Evolutionary conservation across 2,329 filamentous ascomycete species (phyloP).

Genomic region (Neonectria coccinea): DNA sequence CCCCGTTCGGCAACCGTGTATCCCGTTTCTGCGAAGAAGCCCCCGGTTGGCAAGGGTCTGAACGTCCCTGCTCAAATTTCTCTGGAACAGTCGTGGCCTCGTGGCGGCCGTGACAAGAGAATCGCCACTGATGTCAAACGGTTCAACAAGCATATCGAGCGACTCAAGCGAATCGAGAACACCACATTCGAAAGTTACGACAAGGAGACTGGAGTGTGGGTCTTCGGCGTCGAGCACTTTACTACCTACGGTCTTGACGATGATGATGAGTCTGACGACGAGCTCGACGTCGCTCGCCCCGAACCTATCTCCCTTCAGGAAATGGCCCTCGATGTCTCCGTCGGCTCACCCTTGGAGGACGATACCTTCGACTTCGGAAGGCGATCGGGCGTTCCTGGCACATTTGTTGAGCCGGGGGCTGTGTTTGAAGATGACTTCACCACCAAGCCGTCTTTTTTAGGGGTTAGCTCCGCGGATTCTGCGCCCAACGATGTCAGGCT

Average conservation of each 20-base stretch:
- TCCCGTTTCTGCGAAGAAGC: conserved; percentile 79
- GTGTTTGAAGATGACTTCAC: conserved; percentile 67
- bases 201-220: conserved; percentile 84
- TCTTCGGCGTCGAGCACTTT: conserved; percentile 94
- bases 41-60: conserved; percentile 84
- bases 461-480: conserved; percentile 88
- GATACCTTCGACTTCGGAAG: conserved; percentile 69
- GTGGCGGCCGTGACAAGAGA: conserved; percentile 68
- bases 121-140: conserved; percentile 68
- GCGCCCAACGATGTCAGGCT: conserved; percentile 70
- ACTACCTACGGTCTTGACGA: conserved; percentile 92
- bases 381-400: conserved; percentile 74
- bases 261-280: conserved; percentile 76
- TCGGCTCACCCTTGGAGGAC: conserved; percentile 57
- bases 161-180: conserved; percentile 81
- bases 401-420: conserved; percentile 76
- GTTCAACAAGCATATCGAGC: conserved; percentile 84
- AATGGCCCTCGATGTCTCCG: conserved; percentile 37
- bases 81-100: conserved; percentile 94
- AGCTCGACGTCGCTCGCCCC: conserved; percentile 49
- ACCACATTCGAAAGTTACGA: conserved; percentile 89
- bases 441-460: conserved; percentile 87
- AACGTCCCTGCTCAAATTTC: conserved; percentile 91
- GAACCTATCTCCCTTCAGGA: conserved; percentile 29
- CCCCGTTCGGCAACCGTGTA: conserved; percentile 91